Conservation (phyloP, 768 basidiomycete genomes). For the Tylopilus balloui region DNA sequence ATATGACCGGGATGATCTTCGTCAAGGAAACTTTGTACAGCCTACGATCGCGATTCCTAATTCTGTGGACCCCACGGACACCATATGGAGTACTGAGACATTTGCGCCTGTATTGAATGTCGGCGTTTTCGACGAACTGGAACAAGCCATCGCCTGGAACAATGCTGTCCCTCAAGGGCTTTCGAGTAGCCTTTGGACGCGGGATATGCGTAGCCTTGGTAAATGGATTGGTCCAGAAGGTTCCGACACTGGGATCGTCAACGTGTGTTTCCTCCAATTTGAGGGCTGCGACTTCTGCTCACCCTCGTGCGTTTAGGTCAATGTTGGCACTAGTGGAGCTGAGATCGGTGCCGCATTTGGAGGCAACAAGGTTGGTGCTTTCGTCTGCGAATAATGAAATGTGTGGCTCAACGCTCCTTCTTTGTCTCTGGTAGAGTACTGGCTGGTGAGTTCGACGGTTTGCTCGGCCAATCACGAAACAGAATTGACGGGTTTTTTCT, state of each 20-base stretch:
- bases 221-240: slow-evolving; percentile 91
- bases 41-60: slow-evolving; percentile 78
- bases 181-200: slow-evolving; percentile 89
- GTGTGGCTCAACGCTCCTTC: slow-evolving; percentile 10
- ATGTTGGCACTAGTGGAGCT: slow-evolving; percentile 64
- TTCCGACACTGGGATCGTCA: slow-evolving; percentile 89
- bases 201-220: slow-evolving; percentile 76
- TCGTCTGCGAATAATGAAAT: slow-evolving; percentile 12
- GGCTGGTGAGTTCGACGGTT: slow-evolving; percentile 56
- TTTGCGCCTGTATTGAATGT: slow-evolving; percentile 91
- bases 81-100: slow-evolving; percentile 74
- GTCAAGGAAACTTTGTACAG: slow-evolving; percentile 81
- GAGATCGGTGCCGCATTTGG: slow-evolving; percentile 88
- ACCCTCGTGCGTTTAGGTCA: slow-evolving; percentile 43
- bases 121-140: slow-evolving; percentile 79
- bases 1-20: slow-evolving; percentile 48
- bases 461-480: slow-evolving; percentile 11
- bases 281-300: neutral
- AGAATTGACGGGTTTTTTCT: slow-evolving; percentile 18
- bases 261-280: slow-evolving; percentile 49
- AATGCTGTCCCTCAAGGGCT: slow-evolving; percentile 89
- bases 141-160: slow-evolving; percentile 86
- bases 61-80: slow-evolving; percentile 46
- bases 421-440: slow-evolving; percentile 53
- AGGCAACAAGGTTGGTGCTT: slow-evolving; percentile 72